Conservation (phyloP, 768 basidiomycete genomes). For the Boletus coccyginus region DNA sequence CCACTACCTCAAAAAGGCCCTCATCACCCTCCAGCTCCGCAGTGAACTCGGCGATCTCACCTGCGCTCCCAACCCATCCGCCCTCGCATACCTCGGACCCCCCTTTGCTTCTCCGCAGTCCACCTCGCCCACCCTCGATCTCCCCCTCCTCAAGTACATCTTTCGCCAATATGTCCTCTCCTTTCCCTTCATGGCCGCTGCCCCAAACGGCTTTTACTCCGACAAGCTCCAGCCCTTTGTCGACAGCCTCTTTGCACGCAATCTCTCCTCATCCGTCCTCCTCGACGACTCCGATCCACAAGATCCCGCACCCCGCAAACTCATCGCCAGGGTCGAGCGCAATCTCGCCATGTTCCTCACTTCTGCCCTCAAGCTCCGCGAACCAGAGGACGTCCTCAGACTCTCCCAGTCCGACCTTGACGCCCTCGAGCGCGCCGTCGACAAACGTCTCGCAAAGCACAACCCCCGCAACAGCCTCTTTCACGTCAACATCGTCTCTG, state of each 20-base stretch:
- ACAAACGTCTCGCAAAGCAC: conserved; percentile 54
- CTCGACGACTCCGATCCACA: conserved; percentile 60
- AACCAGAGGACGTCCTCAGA: conserved; percentile 87
- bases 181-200: conserved; percentile 91
- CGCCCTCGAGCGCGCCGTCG: conserved; percentile 69
- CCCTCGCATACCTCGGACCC: conserved; percentile 84
- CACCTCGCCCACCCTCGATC: conserved; percentile 55
- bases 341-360: conserved; percentile 80
- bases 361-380: conserved; percentile 77
- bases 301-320: conserved; percentile 59
- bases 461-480: conserved; percentile 56
- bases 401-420: conserved; percentile 83
- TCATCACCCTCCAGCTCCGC: conserved; percentile 82
- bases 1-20: conserved; percentile 97
- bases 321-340: conserved; percentile 79
- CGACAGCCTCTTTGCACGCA: conserved; percentile 75
- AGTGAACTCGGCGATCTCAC: conserved; percentile 74
- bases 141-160: conserved; percentile 86
- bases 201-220: conserved; percentile 89
- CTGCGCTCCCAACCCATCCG: conserved; percentile 47
- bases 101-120: conserved; percentile 78
- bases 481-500: conserved; percentile 88
- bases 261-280: conserved; percentile 49
- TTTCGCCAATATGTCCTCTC: conserved; percentile 92
- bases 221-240: conserved; percentile 95